Evolutionary conservation across 495 filamentous ascomycete species (phyloP).

Genomic region (Podospora comata): DNA sequence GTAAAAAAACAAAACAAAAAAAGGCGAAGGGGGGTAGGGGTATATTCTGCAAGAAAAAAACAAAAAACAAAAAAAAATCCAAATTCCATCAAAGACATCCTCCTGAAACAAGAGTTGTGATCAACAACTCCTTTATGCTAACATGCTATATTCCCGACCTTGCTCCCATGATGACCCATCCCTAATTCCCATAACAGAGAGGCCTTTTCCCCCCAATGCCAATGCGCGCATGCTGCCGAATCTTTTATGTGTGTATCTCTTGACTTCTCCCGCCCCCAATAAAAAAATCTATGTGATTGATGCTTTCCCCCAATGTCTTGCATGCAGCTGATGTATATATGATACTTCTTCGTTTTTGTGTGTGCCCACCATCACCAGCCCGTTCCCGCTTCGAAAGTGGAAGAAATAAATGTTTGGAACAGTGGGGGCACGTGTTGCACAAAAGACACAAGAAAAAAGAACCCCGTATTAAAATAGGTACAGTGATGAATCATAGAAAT

Average conservation of each 20-base stretch:
- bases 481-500: background rate
- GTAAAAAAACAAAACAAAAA: background rate
- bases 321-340: background rate
- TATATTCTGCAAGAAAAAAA: background rate
- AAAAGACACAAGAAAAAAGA: conserved; percentile 5
- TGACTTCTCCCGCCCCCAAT: background rate
- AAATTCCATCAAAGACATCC: background rate
- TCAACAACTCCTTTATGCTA: background rate
- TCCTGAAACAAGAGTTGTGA: background rate
- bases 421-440: background rate
- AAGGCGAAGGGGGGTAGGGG: too few relatives aligned
- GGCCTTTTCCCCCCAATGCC: too few relatives aligned
- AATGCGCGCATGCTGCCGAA: too few relatives aligned
- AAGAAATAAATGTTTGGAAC: conserved; percentile 2
- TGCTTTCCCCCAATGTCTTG: background rate
- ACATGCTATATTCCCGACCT: background rate
- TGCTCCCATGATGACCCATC: background rate
- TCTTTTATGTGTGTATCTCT: background rate
- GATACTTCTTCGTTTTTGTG: background rate
- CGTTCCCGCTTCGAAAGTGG: background rate
- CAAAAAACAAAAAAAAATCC: background rate
- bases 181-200: background rate
- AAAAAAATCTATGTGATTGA: conserved; percentile 2
- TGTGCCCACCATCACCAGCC: background rate
- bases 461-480: background rate